Percentiles rank a stretch among this genome's conserved stretches.
Conservation (phyloP, 768 basidiomycete genomes). For the Leucosporidium scottii region DNA sequence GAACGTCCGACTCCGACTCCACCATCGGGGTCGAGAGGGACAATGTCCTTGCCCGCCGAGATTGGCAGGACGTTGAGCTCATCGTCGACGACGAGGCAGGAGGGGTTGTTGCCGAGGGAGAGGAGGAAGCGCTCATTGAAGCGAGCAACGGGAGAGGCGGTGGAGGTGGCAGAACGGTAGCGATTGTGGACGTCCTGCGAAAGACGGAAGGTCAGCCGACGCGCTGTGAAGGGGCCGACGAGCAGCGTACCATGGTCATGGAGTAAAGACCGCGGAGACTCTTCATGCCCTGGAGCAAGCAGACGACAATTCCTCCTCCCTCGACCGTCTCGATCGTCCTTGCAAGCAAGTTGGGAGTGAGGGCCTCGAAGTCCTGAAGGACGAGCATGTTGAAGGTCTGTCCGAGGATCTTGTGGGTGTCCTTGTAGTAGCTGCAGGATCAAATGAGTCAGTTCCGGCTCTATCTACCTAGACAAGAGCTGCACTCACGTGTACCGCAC, state of each 20-base stretch:
- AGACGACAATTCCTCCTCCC: constrained; percentile 71
- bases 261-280: constrained; percentile 84
- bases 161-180: constrained; percentile 60
- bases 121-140: constrained; percentile 99
- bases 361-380: constrained; percentile 94
- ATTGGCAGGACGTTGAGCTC: constrained; percentile 96
- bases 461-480: not conserved
- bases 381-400: constrained; percentile 97
- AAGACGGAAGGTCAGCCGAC: not conserved
- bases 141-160: constrained; percentile 65
- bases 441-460: not conserved
- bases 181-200: constrained; percentile 85
- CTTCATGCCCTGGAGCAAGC: constrained; percentile 90
- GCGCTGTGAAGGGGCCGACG: too few species aligned
- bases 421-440: constrained; percentile 75
- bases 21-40: constrained; percentile 48
- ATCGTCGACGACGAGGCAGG: constrained; percentile 91
- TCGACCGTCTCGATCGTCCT: constrained; percentile 97
- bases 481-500: constrained; percentile 81
- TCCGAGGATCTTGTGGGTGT: constrained; percentile 91
- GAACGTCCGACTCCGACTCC: constrained; percentile 27
- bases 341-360: constrained; percentile 94
- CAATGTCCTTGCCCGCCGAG: constrained; percentile 88
- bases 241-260: constrained; percentile 60
- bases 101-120: constrained; percentile 83